Evolutionary conservation across 192 early-diverging fungal species (phyloP).

Genomic region (Coemansia sp.): DNA sequence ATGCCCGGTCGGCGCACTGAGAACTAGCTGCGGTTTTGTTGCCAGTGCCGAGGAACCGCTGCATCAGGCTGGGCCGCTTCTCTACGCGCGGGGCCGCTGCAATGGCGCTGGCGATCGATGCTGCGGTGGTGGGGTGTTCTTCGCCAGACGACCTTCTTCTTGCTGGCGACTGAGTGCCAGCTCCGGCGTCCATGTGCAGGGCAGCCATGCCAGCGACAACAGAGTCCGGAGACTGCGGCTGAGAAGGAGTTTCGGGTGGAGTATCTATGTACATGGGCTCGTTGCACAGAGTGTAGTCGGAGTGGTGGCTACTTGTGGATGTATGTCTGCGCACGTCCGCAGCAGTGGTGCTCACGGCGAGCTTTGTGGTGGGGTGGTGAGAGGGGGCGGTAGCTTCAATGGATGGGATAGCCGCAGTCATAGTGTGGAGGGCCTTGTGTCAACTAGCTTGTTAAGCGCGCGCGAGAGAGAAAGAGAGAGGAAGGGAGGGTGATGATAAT

Average conservation of each 20-base stretch:
- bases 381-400: not conserved
- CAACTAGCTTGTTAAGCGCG: not conserved
- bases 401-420: constrained; percentile 8
- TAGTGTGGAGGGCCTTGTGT: not conserved
- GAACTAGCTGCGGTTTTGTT: not conserved
- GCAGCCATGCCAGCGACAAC: constrained; percentile 18
- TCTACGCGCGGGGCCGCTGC: constrained; percentile 44
- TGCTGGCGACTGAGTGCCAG: constrained; percentile 3
- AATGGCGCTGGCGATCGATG: constrained; percentile 44
- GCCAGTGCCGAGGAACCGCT: constrained; percentile 48
- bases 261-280: constrained; percentile 16
- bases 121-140: constrained; percentile 7
- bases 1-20: constrained; percentile 1
- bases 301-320: constrained; percentile 49
- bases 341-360: not conserved
- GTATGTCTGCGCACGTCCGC: constrained; percentile 41
- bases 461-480: not conserved
- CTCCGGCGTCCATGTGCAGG: constrained; percentile 16
- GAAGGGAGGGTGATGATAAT: not conserved
- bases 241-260: not conserved
- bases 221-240: constrained; percentile 9
- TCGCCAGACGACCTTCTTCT: constrained; percentile 14
- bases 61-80: constrained; percentile 55
- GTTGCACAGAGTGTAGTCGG: constrained; percentile 49
- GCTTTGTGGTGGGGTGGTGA: constrained; percentile 1